These are phyloP conservation scores for Trichoderma virens DNA, from an alignment of 495 filamentous ascomycete genomes.

Conservation along the genomic window DNA sequence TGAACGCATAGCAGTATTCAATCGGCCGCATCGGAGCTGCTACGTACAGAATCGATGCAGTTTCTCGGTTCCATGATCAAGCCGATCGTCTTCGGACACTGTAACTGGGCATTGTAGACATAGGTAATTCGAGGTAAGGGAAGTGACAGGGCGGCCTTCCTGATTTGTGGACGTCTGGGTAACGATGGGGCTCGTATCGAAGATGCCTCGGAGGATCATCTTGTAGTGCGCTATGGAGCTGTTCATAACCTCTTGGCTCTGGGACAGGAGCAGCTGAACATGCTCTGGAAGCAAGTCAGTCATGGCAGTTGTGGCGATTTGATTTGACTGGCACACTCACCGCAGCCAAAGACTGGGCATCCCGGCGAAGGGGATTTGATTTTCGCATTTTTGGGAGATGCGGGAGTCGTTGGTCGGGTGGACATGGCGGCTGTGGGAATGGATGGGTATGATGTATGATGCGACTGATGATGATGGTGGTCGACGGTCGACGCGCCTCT, in stretches of 20 bases:
- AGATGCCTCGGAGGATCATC: conserved; percentile 41
- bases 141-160: conserved; percentile 36
- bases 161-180: conserved; percentile 41
- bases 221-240: conserved; percentile 48
- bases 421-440: conserved; percentile 26
- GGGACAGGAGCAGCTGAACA: conserved; percentile 42
- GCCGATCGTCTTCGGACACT: conserved; percentile 46
- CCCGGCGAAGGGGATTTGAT: conserved; percentile 44
- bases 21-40: neutral
- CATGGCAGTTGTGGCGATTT: neutral
- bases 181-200: conserved; percentile 39
- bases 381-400: conserved; percentile 46
- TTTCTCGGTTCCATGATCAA: conserved; percentile 50
- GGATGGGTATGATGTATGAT: neutral
- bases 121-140: conserved; percentile 55
- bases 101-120: conserved; percentile 63
- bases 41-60: conserved; percentile 58
- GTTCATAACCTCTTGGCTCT: conserved; percentile 39
- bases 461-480: neutral
- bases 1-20: conserved; percentile 13
- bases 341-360: conserved; percentile 46
- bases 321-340: conserved; percentile 21
- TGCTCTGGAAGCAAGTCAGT: conserved; percentile 39
- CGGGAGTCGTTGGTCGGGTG: conserved; percentile 39
- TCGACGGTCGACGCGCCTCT: neutral